Base-by-base conservation (phyloP, 352 stramenopile species). In the Phytophthora pini region DNA sequence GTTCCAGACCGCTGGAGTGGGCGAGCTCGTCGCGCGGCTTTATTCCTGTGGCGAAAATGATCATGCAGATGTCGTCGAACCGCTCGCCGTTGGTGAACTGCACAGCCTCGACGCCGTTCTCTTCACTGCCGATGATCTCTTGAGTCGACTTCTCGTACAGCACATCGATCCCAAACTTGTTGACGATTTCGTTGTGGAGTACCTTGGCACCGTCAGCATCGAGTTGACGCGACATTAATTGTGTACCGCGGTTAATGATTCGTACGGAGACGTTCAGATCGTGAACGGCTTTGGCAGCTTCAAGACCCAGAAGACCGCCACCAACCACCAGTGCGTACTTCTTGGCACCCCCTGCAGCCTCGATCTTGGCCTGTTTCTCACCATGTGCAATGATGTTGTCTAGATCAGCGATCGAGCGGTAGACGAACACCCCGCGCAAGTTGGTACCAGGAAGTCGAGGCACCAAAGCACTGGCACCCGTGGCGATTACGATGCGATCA, bases 181-280 rank as follows among this genome's bases (percentile, higher is more conserved):
- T 80, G 61, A 96, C 88, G 72, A 98, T 98, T 67, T 95, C 96
- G 27, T 80, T 82, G 48, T 96, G 90, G 12, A 98, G 76, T 41
- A 95, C 83, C 55, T 92, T 89, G 57, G 96, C 89, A 11, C 91
- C 93, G 26, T 90, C 92, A 56, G 96, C 77, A 54, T 98, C 93
- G 27, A 98, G 94, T 75, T 98, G 90, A 38, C 92, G 89, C 8
- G 91, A 97, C 92, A 98, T 98, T 20, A 98, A 76, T 31, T 88
- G 93, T 20, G 76, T 76, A n/a, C 92, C 92, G 71, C 94, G 96
- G 70, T 98, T 93, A 57, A 98, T 88, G 65, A 98, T 96, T 48
- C 94, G 85, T 26, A 90, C 92, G 34, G 80, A 74, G 45, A 97
- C 73, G 8, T 92, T 88, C 57, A 98, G 90, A 66, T 98, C 93